Evolutionary conservation across 495 filamentous ascomycete genomes (phyloP).

Genomic region (Neurospora africana): DNA sequence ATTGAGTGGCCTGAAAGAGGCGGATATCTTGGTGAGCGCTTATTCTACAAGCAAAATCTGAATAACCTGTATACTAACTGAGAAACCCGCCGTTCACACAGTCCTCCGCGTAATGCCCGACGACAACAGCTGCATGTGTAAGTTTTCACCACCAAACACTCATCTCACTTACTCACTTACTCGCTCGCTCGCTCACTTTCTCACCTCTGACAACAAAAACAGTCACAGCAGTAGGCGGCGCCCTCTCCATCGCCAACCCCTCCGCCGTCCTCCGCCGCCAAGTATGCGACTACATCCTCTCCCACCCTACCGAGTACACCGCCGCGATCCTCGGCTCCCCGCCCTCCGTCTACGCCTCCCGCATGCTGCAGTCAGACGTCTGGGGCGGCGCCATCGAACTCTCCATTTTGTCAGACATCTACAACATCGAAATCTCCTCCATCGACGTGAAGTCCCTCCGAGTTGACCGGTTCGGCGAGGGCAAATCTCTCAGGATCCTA

Average conservation of each 20-base stretch:
- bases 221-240: conserved; percentile 72
- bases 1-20: conserved; percentile 21
- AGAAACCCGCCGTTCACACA: conserved; percentile 3
- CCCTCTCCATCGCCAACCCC: conserved; percentile 39
- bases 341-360: conserved; percentile 69
- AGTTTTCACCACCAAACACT: conserved; percentile 1
- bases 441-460: conserved; percentile 52
- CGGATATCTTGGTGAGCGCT: conserved; percentile 19
- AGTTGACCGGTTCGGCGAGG: conserved; percentile 73
- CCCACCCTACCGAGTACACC: conserved; percentile 57
- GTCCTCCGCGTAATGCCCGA: conserved; percentile 94
- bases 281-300: conserved; percentile 69
- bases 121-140: conserved; percentile 83
- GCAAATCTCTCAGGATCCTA: conserved; percentile 56
- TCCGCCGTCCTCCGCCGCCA: conserved; percentile 59
- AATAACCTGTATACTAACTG: background rate
- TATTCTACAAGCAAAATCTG: background rate
- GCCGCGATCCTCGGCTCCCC: conserved; percentile 66
- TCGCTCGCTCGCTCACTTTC: background rate
- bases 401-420: conserved; percentile 72
- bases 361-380: conserved; percentile 67
- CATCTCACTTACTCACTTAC: background rate
- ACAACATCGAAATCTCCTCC: conserved; percentile 76
- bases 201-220: background rate
- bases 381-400: conserved; percentile 95